These are phyloP conservation scores for Metrosideros polymorpha DNA, from an alignment of 441 rosid genomes.

Conservation along the genomic window DNA sequence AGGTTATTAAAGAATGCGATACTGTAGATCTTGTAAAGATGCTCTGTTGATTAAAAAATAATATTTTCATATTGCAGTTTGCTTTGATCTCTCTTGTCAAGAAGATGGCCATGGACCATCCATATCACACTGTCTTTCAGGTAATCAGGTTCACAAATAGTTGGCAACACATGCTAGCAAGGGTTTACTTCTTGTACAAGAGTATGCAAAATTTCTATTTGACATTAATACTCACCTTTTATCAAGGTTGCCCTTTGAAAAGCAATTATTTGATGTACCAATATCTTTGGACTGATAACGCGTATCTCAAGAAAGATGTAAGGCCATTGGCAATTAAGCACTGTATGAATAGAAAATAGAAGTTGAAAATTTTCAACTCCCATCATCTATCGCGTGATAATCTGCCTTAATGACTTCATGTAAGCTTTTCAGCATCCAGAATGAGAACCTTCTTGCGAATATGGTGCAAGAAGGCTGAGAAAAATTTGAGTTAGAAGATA, in stretches of 20 bases:
- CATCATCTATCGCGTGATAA: neutral
- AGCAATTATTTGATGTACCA: neutral
- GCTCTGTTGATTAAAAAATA: slow-evolving; percentile 9
- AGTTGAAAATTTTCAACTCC: neutral
- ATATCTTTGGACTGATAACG: neutral
- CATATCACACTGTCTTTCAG: slow-evolving; percentile 94
- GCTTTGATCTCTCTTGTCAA: slow-evolving; percentile 87
- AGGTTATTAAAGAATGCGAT: slow-evolving; percentile 31
- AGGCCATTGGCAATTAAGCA: neutral
- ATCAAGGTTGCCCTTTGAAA: neutral
- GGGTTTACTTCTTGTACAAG: neutral
- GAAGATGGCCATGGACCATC: slow-evolving; percentile 99
- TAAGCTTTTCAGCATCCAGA: neutral
- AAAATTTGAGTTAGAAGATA: neutral
- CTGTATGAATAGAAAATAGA: neutral
- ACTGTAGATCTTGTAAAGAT: slow-evolving; percentile 1
- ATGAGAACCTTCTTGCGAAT: neutral
- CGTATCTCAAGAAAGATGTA: neutral
- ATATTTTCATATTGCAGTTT: slow-evolving; percentile 43
- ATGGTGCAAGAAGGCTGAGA: neutral
- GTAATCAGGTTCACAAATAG: slow-evolving; percentile 20
- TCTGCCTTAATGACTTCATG: neutral
- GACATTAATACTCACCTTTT: neutral
- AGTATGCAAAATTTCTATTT: neutral
- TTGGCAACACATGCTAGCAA: neutral